Base-by-base conservation (phyloP, 345 rosid species). In the Cardiospermum halicacabum region DNA sequence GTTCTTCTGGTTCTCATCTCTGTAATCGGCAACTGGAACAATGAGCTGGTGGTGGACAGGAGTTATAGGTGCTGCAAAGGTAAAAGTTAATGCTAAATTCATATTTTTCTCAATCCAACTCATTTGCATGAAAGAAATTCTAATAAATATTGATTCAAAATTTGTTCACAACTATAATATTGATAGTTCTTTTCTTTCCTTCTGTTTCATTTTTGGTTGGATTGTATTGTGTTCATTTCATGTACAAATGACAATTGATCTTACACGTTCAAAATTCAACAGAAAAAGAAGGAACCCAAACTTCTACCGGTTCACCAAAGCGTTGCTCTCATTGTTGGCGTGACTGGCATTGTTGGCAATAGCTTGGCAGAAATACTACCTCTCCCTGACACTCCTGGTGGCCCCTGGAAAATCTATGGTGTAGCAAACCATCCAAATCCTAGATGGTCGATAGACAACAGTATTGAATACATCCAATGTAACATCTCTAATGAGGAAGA, bases 341-440 rank as follows among this genome's bases (percentile, higher is more conserved):
- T 81, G 11, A 81, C 78, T 1, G 78, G 85, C 13, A 75, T 73
- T 15, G 80, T 78, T 8, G 85, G 82, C 53, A 78, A 70, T 71
- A 81, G 85, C 45, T 65, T 81, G 26, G 82, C 82, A 10, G 82
- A 78, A 72, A 78, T 78, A 65, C 78, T 81, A 19, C 78, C 78
- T 0, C 67, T 68, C 8, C 45, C 76, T 22, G 85, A 78, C 64
- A 78, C 73, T 4, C 85, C 85, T 1, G 82, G 82, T 7, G 85
- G 85, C 34, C 85, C 78, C 1, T 81, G 82, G 85, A 81, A 75
- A 58, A 78, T 81, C 4, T 81, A 81, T 59, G 85, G 80, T 31
- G 77, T 74, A 0, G 84, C 80, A 15, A 61, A 75, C 27, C 75
- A 60, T 48, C 58, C 53, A 11, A 28, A 56, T 3, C 69, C 69